These are phyloP conservation scores for Phytophthora parvispora DNA, from an alignment of 352 stramenopile species.

Conservation along the genomic window DNA sequence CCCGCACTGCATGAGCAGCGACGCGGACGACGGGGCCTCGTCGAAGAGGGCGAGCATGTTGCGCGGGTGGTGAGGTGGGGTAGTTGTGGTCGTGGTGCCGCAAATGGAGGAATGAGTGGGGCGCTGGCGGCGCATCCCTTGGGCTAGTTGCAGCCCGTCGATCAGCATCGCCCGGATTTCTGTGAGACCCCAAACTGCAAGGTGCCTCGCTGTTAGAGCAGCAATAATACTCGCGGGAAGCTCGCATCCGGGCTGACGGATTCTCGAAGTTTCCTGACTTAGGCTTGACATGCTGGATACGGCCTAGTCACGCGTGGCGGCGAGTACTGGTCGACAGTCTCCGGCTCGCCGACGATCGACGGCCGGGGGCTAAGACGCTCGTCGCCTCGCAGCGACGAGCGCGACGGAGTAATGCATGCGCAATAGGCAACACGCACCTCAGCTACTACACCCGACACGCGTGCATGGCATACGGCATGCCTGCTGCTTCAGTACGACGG, in stretches of 20 bases:
- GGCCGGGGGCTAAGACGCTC: not conserved
- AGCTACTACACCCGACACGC: not conserved
- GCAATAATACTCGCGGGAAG: slow-evolving; percentile 1
- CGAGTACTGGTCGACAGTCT: not conserved
- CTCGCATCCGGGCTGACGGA: not conserved
- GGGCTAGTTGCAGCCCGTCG: not conserved
- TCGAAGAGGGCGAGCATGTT: slow-evolving; percentile 29
- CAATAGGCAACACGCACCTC: not conserved
- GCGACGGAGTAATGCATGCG: not conserved
- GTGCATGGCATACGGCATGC: too few species aligned
- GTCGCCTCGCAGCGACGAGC: not conserved
- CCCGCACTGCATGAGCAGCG: slow-evolving; percentile 24
- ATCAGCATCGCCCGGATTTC: slow-evolving; percentile 3
- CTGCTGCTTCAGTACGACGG: too few species aligned
- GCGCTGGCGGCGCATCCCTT: not conserved
- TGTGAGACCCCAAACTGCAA: not conserved
- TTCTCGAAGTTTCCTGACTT: slow-evolving; percentile 1
- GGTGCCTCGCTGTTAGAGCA: not conserved
- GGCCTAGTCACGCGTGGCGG: not conserved
- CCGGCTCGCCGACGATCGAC: not conserved
- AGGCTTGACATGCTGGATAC: not conserved
- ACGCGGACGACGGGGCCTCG: slow-evolving; percentile 17
- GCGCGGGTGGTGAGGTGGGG: not conserved
- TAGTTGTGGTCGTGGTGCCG: slow-evolving; percentile 16
- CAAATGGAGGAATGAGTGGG: slow-evolving; percentile 27